Evolutionary conservation across 352 stramenopile genomes (phyloP).

Genomic region (Salisapilia sapeloensis): DNA sequence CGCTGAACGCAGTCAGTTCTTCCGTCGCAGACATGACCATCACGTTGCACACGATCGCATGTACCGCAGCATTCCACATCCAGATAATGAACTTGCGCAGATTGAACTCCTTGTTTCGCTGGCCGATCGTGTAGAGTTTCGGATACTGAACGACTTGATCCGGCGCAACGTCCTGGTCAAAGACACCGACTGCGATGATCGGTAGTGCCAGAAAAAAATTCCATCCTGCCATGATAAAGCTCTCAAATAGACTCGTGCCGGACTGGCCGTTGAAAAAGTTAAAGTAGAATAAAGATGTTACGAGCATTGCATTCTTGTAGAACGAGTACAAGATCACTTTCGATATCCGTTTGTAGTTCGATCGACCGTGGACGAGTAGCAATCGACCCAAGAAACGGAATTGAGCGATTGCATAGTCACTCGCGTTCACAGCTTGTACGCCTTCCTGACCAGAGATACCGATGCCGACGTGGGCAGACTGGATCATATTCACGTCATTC

Average conservation of each 20-base stretch:
- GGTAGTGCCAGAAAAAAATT: slow-evolving; percentile 78
- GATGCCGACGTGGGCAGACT: slow-evolving; percentile 86
- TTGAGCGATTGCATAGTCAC: slow-evolving; percentile 86
- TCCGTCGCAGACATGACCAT: slow-evolving; percentile 20
- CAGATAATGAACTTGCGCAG: slow-evolving; percentile 34
- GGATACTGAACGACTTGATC: slow-evolving; percentile 44
- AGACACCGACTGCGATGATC: slow-evolving; percentile 77
- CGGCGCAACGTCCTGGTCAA: slow-evolving; percentile 56
- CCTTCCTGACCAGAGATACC: slow-evolving; percentile 86
- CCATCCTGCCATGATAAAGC: slow-evolving; percentile 62
- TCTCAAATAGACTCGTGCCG: slow-evolving; percentile 72
- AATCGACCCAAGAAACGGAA: slow-evolving; percentile 90
- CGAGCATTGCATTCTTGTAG: slow-evolving; percentile 65
- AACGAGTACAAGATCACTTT: slow-evolving; percentile 86
- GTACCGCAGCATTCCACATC: slow-evolving; percentile 46
- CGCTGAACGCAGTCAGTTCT: slow-evolving; percentile 14
- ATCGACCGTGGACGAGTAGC: slow-evolving; percentile 92
- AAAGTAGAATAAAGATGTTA: slow-evolving; percentile 58
- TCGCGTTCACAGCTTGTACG: slow-evolving; percentile 82
- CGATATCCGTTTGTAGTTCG: slow-evolving; percentile 92
- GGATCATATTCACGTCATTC: slow-evolving; percentile 94
- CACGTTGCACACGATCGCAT: slow-evolving; percentile 49
- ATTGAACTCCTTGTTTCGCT: slow-evolving; percentile 51
- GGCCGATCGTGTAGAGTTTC: slow-evolving; percentile 31
- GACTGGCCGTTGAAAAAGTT: slow-evolving; percentile 75